Evolutionary conservation across 2,329 filamentous ascomycete genomes (phyloP).

Genomic region (Diaporthe aspalathi): DNA sequence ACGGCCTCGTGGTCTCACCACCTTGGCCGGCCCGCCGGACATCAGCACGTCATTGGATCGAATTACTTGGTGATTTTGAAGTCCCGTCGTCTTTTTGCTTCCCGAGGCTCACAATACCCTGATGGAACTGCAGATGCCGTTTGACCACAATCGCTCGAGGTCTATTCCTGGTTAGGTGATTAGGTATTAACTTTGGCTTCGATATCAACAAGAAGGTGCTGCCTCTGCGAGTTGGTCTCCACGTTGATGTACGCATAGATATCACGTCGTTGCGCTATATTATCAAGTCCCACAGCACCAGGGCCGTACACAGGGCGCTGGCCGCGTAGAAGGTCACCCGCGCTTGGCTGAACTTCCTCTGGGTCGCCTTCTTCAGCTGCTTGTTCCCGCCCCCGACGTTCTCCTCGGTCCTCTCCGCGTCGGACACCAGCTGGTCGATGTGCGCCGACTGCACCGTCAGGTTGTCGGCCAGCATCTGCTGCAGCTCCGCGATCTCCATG

Average conservation of each 20-base stretch:
- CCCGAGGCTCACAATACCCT: no score
- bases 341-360: slow-evolving; percentile 74
- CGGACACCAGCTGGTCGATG: slow-evolving; percentile 87
- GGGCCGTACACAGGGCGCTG: slow-evolving; percentile 77
- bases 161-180: not conserved
- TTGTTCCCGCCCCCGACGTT: slow-evolving; percentile 92
- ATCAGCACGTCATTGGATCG: slow-evolving; percentile 34
- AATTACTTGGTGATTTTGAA: no score
- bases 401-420: slow-evolving; percentile 83
- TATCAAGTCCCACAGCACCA: slow-evolving; percentile 83
- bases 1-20: not conserved
- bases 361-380: slow-evolving; percentile 85
- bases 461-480: slow-evolving; percentile 88
- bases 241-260: no score
- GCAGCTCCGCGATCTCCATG: slow-evolving; percentile 90
- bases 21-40: not conserved
- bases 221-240: not conserved
- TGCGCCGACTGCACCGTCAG: slow-evolving; percentile 87
- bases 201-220: not conserved
- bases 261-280: slow-evolving; percentile 52
- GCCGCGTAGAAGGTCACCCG: slow-evolving; percentile 85
- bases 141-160: not conserved
- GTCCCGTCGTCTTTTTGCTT: not conserved
- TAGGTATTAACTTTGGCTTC: not conserved
- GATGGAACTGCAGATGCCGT: not conserved